Base-by-base conservation (phyloP, 1,139 yeast species). In the Suhomyces yuchorum region DNA sequence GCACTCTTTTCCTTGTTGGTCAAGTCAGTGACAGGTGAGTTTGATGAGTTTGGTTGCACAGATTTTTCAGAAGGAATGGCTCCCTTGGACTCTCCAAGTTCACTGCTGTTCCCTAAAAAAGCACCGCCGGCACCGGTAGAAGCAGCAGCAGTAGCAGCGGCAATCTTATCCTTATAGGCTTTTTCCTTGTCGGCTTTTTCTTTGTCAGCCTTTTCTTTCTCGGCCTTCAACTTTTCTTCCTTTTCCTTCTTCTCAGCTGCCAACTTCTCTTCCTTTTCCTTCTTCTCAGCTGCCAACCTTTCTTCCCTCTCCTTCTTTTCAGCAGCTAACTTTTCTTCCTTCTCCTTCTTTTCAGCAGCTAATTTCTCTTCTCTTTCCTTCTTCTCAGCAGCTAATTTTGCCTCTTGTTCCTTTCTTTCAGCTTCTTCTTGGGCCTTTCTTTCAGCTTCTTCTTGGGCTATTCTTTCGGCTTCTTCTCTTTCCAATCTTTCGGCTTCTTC, bases 331-430 rank as follows among this genome's bases (percentile, higher is more conserved):
- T 51, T 59, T 11, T 22, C 39, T 22, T 46, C 51, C 18, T 34
- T 51, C 41, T 55, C 63, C 28, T 45, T 45, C 42, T 37, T 41
- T 14, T 45, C 40, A 18, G 45, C 45, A 8, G 22, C 45, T 12
- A 20, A 36, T 28, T 32, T 42, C 11, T 35, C 37, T 28, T 40
- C 47, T 23, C 42, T 40, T 18, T 37, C 43, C 20, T 40, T 56
- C 48, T 67, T 73, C 57, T 71, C 77, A 44, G 64, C 68, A 30
- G 61, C 62, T 48, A 62, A 60, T 37, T 52, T 59, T 37, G 55
- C 58, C 9, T 42, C 49, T 18, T 26, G 24, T 38, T 59, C 72
- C 52, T 58, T 52, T 51, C 60, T 51, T 24, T 49, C 44, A 19
- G 51, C 42, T n/a, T 58, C 64, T 44, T 63, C 67, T 49, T 52